Percentiles rank a stretch among this genome's conserved stretches.
Evolutionary conservation across 2,329 filamentous ascomycete species (phyloP).

Genomic region (Leptodontidium sp.): DNA sequence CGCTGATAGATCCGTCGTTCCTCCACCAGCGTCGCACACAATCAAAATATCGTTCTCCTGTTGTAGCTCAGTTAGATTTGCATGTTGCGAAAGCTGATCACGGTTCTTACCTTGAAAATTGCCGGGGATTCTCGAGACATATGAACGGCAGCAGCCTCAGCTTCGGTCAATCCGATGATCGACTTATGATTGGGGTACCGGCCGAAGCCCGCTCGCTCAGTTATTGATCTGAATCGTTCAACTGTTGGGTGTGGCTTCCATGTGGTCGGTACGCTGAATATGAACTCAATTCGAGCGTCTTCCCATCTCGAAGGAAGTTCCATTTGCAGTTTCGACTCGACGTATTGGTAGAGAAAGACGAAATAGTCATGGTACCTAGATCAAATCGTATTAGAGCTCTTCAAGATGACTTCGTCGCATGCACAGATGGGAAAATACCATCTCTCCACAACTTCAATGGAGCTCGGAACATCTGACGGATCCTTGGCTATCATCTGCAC

Average conservation of each 20-base stretch:
- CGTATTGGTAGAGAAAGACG: conserved; percentile 45
- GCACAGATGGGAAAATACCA: conserved; percentile 13
- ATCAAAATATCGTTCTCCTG: conserved; percentile 52
- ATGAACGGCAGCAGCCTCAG: conserved; percentile 61
- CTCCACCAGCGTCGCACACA: conserved; percentile 60
- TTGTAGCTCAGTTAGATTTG: background rate
- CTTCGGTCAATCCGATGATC: conserved; percentile 58
- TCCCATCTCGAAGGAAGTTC: conserved; percentile 38
- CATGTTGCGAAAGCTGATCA: background rate
- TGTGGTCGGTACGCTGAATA: conserved; percentile 54
- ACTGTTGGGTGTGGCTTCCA: conserved; percentile 50
- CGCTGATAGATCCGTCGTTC: conserved; percentile 53
- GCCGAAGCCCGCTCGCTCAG: conserved; percentile 46
- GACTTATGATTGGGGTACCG: conserved; percentile 48
- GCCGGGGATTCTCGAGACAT: conserved; percentile 49
- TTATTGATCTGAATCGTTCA: conserved; percentile 46
- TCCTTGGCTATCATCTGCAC: conserved; percentile 29
- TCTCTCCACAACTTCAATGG: conserved; percentile 30
- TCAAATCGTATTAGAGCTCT: background rate
- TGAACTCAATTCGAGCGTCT: conserved; percentile 48
- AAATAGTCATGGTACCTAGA: conserved; percentile 42
- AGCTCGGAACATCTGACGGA: conserved; percentile 41
- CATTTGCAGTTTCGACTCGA: conserved; percentile 41
- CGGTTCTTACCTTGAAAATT: conserved; percentile 27
- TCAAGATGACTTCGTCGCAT: background rate